phyloP scores from a whole-genome alignment of 495 filamentous ascomycete genomes.

The Talaromyces thailandensis region DNA sequence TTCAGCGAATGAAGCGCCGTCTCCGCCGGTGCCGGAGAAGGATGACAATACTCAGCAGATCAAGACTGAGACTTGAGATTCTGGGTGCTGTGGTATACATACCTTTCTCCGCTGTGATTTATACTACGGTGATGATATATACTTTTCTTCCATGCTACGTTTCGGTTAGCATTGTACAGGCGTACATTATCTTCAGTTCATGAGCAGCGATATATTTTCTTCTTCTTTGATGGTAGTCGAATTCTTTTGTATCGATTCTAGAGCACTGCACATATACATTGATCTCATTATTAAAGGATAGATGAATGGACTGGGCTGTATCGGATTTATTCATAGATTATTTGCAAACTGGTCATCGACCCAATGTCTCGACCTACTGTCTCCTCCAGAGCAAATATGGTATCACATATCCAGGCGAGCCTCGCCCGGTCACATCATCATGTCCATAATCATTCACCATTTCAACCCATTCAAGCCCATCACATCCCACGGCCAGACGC shows the following conservation, averaged over 20 bases:
- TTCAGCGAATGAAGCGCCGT: neutral
- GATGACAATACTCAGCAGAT: neutral
- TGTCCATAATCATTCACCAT: no score
- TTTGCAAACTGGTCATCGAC: no score
- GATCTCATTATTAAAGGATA: neutral
- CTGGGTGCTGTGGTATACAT: neutral
- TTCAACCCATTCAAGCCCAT: no score
- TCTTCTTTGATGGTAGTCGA: neutral
- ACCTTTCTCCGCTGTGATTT: neutral
- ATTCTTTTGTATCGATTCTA: neutral
- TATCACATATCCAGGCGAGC: no score
- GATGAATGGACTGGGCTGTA: neutral
- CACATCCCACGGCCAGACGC: no score
- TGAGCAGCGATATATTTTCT: neutral
- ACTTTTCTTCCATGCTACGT: neutral
- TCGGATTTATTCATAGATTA: neutral
- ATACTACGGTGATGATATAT: neutral
- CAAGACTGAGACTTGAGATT: neutral
- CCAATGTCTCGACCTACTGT: neutral
- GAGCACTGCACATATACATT: neutral
- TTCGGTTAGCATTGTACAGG: neutral
- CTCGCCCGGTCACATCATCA: no score
- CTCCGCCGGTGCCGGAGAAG: constrained; percentile 3
- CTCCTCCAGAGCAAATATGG: neutral
- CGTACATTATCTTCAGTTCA: neutral